phyloP scores from a whole-genome alignment of 2,329 filamentous ascomycete species.

The Cladosporium oxysporum region DNA sequence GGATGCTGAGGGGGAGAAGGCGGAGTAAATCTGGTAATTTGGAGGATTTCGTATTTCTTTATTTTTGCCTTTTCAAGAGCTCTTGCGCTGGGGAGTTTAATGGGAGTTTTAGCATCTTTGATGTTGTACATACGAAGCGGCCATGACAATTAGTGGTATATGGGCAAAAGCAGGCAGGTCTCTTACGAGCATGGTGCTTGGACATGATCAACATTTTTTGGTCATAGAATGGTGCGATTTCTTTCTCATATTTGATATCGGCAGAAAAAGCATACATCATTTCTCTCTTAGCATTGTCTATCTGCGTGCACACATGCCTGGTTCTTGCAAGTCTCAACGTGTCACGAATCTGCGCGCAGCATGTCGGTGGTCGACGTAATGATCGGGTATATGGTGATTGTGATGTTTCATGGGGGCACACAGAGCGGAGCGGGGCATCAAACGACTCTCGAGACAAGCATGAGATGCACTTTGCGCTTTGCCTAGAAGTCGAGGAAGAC shows the following conservation, averaged over 20 bases:
- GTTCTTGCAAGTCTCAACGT: too few relatives aligned
- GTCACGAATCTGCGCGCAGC: too few relatives aligned
- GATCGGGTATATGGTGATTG: too few relatives aligned
- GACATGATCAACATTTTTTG: background rate
- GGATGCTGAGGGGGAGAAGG: slow-evolving; percentile 11
- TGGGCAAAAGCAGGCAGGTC: background rate
- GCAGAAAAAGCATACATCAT: background rate
- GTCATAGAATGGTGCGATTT: background rate
- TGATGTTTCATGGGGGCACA: too few relatives aligned
- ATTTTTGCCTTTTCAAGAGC: background rate
- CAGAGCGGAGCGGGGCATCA: too few relatives aligned
- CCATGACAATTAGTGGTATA: background rate
- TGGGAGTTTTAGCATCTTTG: background rate
- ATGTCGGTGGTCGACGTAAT: too few relatives aligned
- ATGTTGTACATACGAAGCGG: background rate
- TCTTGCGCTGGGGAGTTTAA: background rate
- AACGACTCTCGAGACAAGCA: too few relatives aligned
- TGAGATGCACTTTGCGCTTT: too few relatives aligned
- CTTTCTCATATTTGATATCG: background rate
- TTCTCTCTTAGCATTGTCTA: background rate
- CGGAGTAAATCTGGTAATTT: background rate
- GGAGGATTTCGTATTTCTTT: background rate
- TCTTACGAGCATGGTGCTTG: background rate
- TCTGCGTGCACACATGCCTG: background rate
- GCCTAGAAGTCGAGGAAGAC: too few relatives aligned